Conservation (phyloP, 176 grass and related monocot species). For the Carex littledalei region DNA sequence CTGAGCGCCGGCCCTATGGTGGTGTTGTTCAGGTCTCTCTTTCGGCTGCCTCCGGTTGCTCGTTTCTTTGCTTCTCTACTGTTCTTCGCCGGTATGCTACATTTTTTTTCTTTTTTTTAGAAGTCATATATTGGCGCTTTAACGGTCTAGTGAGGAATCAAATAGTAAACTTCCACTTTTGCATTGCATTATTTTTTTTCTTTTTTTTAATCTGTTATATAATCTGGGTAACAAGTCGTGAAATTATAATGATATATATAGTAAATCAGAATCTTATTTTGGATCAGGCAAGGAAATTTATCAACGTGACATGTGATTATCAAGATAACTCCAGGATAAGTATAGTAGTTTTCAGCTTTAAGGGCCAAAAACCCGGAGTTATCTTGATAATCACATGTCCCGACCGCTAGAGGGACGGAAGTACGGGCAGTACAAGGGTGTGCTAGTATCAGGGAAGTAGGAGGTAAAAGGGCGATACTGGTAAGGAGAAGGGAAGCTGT, state of each 20-base stretch:
- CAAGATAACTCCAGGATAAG: background rate
- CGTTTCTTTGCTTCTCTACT: constrained; percentile 68
- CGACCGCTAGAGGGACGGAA: too few species aligned
- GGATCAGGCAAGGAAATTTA: background rate
- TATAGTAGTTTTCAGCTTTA: background rate
- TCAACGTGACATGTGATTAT: background rate
- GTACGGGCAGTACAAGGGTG: too few species aligned
- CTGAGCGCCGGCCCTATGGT: constrained; percentile 45
- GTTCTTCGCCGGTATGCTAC: constrained; percentile 38
- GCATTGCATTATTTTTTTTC: background rate
- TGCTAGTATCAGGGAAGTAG: too few species aligned
- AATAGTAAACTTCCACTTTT: background rate
- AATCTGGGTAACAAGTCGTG: background rate
- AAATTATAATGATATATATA: background rate
- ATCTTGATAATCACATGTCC: too few species aligned
- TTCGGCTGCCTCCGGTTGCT: constrained; percentile 29
- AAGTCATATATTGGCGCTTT: too few species aligned
- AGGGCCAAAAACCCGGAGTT: background rate
- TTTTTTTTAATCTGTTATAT: background rate
- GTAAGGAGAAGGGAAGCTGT: too few species aligned
- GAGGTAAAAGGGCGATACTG: too few species aligned
- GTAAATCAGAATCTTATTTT: background rate
- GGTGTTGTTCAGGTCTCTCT: constrained; percentile 66
- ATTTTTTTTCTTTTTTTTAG: background rate
- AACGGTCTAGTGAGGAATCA: background rate